phyloP scores from a whole-genome alignment of 768 basidiomycete species.

The Hericium coralloides region DNA sequence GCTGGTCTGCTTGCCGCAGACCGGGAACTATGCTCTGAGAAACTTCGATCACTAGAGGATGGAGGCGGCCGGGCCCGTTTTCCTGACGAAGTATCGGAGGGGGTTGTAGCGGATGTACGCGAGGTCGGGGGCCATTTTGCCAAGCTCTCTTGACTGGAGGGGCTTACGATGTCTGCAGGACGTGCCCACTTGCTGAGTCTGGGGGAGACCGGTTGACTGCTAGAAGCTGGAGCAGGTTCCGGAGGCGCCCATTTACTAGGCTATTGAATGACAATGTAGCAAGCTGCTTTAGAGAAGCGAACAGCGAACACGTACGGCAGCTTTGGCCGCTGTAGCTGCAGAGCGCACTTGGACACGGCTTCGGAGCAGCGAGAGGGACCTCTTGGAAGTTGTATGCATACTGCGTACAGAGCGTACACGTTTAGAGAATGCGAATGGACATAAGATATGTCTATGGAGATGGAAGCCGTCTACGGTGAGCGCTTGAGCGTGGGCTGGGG shows the following conservation, averaged over 20 bases:
- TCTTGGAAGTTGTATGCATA: slow-evolving; percentile 10
- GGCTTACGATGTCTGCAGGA: not conserved
- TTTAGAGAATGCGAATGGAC: no score
- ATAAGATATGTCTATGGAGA: no score
- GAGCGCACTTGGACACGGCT: not conserved
- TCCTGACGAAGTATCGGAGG: not conserved
- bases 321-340: slow-evolving; percentile 6
- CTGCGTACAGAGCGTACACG: no score
- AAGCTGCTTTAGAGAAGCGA: no score
- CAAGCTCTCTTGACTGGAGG: not conserved
- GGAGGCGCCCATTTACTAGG: slow-evolving; percentile 3
- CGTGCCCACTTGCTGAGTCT: slow-evolving; percentile 11
- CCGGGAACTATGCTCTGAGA: not conserved
- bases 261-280: not conserved
- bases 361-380: slow-evolving; percentile 2
- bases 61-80: not conserved
- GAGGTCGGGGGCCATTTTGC: not conserved
- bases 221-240: not conserved
- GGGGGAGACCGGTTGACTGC: not conserved
- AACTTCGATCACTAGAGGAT: not conserved
- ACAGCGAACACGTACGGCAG: slow-evolving; percentile 7
- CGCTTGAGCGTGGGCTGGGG: not conserved
- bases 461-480: not conserved
- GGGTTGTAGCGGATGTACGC: not conserved
- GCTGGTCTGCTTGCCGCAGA: not conserved